Evolutionary conservation across 306 rosid genomes (phyloP).

Genomic region (Casuarina equisetifolia): DNA sequence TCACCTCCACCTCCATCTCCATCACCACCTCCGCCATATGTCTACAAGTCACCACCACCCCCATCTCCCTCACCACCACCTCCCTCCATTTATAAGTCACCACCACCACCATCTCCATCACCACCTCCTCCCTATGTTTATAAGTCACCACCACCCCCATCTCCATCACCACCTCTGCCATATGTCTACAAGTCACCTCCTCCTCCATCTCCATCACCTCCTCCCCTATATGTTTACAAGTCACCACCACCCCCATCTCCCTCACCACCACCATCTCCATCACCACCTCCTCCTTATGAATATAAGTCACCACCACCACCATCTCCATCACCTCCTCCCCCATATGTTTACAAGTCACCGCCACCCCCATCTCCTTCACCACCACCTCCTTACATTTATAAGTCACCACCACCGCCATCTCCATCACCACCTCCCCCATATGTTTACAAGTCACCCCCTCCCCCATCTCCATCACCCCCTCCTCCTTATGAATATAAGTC

Average conservation of each 20-base stretch:
- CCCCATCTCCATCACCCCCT: not conserved
- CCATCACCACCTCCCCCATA: not conserved
- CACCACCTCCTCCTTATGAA: accelerated
- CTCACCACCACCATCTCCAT: too few species aligned
- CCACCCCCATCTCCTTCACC: not conserved
- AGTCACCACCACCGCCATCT: not conserved
- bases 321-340: not conserved
- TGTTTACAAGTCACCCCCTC: not conserved
- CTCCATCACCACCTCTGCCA: not conserved
- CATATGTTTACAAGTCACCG: not conserved
- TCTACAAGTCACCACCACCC: not conserved
- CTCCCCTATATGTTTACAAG: accelerated
- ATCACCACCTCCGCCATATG: not conserved
- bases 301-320: not conserved
- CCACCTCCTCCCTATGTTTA: not conserved
- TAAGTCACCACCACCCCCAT: not conserved
- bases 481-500: not conserved
- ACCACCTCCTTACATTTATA: not conserved
- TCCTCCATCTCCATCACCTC: accelerated
- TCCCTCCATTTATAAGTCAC: accelerated
- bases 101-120: not conserved
- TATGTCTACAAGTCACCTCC: not conserved
- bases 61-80: not conserved
- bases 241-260: not conserved
- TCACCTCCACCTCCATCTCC: not conserved